Conservation (phyloP, 2,329 filamentous ascomycete species). For the Colletotrichum agaves region DNA sequence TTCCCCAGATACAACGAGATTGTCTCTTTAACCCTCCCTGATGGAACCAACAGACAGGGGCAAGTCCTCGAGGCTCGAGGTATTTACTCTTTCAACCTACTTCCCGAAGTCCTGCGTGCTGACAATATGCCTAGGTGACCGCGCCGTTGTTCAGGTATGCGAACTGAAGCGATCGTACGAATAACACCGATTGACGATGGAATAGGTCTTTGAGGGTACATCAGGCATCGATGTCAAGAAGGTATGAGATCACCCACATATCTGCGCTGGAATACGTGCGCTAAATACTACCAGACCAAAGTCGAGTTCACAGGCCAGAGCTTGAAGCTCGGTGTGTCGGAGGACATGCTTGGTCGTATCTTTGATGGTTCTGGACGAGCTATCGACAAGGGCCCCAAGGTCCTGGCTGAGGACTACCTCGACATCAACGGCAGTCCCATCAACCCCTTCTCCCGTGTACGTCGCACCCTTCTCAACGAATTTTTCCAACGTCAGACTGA, state of each 20-base stretch:
- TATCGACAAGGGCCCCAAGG: constrained; percentile 99
- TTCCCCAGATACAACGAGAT: constrained; percentile 98
- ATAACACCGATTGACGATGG: constrained; percentile 42
- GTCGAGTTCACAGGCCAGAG: constrained; percentile 98
- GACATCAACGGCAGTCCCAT: constrained; percentile 99
- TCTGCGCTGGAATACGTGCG: constrained; percentile 13
- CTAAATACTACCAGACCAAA: constrained; percentile 74
- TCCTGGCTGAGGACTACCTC: constrained; percentile 96
- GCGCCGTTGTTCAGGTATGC: constrained; percentile 92
- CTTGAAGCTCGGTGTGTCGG: constrained; percentile 97
- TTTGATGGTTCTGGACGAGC: constrained; percentile 98
- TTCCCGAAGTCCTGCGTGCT: constrained; percentile 37
- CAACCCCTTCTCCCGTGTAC: constrained; percentile 95
- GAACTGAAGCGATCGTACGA: constrained; percentile 26
- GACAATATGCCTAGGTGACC: constrained; percentile 71
- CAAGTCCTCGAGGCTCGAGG: constrained; percentile 98
- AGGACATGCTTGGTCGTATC: constrained; percentile 99
- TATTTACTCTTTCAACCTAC: constrained; percentile 53
- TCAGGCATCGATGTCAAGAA: constrained; percentile 99
- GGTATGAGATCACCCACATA: constrained; percentile 60
- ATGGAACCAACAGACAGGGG: constrained; percentile 92
- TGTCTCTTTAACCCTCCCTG: constrained; percentile 92
- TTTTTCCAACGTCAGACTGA: constrained; percentile 33
- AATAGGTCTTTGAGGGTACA: constrained; percentile 95
- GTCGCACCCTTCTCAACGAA: constrained; percentile 42